Evolutionary conservation across 441 rosid species (phyloP), one percentile per base, ranked within the genome.

Genomic region (Biscutella laevigata): DNA sequence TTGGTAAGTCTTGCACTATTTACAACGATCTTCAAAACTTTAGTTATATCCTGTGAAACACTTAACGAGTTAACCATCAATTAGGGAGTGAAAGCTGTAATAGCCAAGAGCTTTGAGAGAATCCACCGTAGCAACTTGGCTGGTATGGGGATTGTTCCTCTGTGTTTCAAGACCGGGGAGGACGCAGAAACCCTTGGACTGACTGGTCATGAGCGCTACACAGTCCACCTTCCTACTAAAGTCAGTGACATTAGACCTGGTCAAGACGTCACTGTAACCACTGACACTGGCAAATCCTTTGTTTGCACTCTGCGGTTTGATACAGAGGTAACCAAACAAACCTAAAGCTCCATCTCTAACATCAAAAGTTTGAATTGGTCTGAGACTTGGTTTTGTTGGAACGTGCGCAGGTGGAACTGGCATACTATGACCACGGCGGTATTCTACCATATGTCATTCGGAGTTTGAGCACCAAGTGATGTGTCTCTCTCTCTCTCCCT

Each of bases 41-140:
- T n/a, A n/a, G n/a, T 17, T 26, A 16, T 54, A 20, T 16, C 19
- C 2, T 14, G 7, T 59, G 20, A 17, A 17, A 39, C n/a, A n/a
- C 1, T 1, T 43, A 45, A 59, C 45, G 52, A 39, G 15, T 48
- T 41, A 22, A 25, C 33, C 24, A 62, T 21, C 26, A 30, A 6
- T 4, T 38, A 77, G 81, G 84, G 84, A 47, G 81, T 74, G 61
- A 79, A 77, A 70, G 81, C 83, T 12, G 83, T 79, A 1, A 77
- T 77, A 3, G 71, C 81, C 2, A 82, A 79, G 74, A 82, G 84
- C 74, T 77, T 75, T 14, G 83, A 77, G 79, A 70, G 79, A 59
- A 79, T 79, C 62, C 81, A 79, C 40, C 57, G 73, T 1, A 79
- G 83, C 61, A 82, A 79, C 47, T 59, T 76, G 47, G 79, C 75